Base-by-base conservation (phyloP, 768 basidiomycete species). In the Termitomyces sp. region DNA sequence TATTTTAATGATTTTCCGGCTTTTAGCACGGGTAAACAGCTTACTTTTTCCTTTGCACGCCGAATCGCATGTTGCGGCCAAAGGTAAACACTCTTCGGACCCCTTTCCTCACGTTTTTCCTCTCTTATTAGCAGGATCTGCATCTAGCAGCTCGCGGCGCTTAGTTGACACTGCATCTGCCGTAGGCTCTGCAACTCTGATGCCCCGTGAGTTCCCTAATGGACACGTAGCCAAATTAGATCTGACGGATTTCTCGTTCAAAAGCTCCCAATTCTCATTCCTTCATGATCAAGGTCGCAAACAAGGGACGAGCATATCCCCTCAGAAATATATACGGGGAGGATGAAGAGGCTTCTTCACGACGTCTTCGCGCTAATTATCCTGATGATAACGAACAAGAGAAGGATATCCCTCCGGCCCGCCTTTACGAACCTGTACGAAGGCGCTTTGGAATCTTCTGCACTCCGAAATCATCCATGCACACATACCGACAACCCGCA, bases 391-490 rank as follows among this genome's bases (percentile, higher is more conserved):
- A 32, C 8, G 74, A 75, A 37, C 55, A 71, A 66, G 65, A 74
- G 54, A 67, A 65, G 56, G 51, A 60, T n/a, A 58, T 49, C 2
- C 66, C 62, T n/a, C 46, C 60, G 14, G 50, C 63, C 24, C 63
- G 57, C 37, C 58, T 70, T 19, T 58, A 65, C n/a, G 65, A 65
- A 19, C 68, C 68, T 11, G 34, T 67, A 10, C 64, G 60, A 32
- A 66, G 67, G 15, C 67, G 72, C 15, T 75, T 72, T 62, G 74
- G 74, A 6, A 74, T 75, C 61, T 75, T 74, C 45, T 70, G 69
- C 58, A 75, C 70, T 4, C 64, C 69, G 10, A 73, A 73, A 51
- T 64, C 62, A n/a, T 72, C 73, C 2, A 69, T 70, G 66, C 62
- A 64, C 45, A 58, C 58, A 47, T 56, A 54, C 43, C 53, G 55